phyloP scores from a whole-genome alignment of 78 protist species.

The Dictyostelium capitatum region DNA sequence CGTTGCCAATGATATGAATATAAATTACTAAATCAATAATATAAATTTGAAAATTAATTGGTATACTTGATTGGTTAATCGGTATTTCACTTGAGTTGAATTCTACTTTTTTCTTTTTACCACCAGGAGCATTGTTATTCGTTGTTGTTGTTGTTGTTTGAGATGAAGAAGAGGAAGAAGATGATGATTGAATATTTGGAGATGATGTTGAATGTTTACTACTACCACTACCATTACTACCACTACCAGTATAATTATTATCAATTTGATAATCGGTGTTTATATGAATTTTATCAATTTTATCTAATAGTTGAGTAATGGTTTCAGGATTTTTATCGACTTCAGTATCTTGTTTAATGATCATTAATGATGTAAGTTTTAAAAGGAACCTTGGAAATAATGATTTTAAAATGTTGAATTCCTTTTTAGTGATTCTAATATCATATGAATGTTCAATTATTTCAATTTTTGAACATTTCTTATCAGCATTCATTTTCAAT shows the following conservation, averaged over 20 bases:
- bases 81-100: slow-evolving; percentile 11
- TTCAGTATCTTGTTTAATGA: neutral
- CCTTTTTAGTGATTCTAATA: neutral
- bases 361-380: neutral
- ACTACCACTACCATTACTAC: no score
- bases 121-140: neutral
- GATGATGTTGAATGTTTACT: no score
- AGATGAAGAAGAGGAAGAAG: neutral
- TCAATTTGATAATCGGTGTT: slow-evolving; percentile 4
- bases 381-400: slow-evolving; percentile 9
- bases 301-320: neutral
- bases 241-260: neutral
- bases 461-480: slow-evolving; percentile 36
- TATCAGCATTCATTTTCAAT: neutral
- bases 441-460: slow-evolving; percentile 32
- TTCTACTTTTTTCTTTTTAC: neutral
- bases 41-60: slow-evolving; percentile 28
- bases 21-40: slow-evolving; percentile 9
- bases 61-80: slow-evolving; percentile 5
- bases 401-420: slow-evolving; percentile 7
- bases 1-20: neutral
- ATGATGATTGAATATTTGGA: neutral
- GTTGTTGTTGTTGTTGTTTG: slow-evolving; percentile 29
- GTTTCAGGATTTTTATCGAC: neutral
- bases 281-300: neutral